These are phyloP conservation scores for Cnidoscolus chayamansa DNA, from an alignment of 441 rosid species.

Conservation along the genomic window DNA sequence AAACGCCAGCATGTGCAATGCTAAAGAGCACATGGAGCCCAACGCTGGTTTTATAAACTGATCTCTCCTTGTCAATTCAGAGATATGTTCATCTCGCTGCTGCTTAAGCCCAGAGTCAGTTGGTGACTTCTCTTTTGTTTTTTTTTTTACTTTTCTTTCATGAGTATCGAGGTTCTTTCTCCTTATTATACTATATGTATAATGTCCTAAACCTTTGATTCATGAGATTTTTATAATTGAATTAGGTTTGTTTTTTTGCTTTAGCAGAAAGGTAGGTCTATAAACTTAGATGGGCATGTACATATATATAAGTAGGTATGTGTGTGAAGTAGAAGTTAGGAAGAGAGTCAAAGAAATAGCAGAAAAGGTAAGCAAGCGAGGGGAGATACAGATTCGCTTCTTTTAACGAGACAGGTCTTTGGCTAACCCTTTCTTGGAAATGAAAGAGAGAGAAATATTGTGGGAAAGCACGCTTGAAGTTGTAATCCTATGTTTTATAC, in stretches of 20 bases:
- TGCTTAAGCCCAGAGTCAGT: conserved; percentile 18
- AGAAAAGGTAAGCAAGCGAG: conserved; percentile 15
- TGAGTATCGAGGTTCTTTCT: neutral
- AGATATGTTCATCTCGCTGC: conserved; percentile 37
- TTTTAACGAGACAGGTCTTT: conserved; percentile 42
- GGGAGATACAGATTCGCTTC: conserved; percentile 44
- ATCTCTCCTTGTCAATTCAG: conserved; percentile 38
- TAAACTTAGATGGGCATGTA: too few species aligned
- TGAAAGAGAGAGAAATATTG: conserved; percentile 38
- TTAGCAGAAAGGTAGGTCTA: too few species aligned
- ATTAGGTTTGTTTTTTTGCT: too few species aligned
- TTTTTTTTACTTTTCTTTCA: conserved; percentile 11
- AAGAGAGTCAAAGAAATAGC: conserved; percentile 21
- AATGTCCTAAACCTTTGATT: neutral
- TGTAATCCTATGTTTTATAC: conserved; percentile 13
- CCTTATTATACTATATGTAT: neutral
- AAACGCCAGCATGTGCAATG: conserved; percentile 54
- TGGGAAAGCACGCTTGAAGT: conserved; percentile 31
- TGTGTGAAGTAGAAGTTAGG: conserved; percentile 4
- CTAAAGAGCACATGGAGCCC: conserved; percentile 65
- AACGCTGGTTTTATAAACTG: conserved; percentile 33
- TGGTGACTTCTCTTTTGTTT: conserved; percentile 31
- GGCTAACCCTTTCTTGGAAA: conserved; percentile 53
- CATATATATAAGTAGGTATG: too few species aligned
- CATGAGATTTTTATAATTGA: too few species aligned